Conservation (phyloP, 306 rosid genomes). For the Trichosanthes truncata region DNA sequence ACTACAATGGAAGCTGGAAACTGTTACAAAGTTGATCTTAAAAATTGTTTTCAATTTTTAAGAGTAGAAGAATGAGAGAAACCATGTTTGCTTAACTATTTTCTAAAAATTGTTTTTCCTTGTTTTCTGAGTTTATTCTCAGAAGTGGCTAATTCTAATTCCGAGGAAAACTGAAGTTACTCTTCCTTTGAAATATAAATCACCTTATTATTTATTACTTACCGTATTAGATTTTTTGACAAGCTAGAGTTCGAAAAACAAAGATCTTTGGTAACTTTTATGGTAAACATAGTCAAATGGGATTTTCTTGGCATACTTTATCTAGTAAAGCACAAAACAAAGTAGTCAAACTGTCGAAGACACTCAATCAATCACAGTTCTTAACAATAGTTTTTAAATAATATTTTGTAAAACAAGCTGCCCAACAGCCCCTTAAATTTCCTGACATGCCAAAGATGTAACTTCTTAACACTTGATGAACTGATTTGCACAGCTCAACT, state of each 20-base stretch:
- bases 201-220: neutral
- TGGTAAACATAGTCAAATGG: neutral
- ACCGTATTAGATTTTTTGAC: neutral
- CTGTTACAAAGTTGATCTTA: neutral
- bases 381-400: neutral
- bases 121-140: neutral
- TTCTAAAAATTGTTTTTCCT: neutral
- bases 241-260: neutral
- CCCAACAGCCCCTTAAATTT: neutral
- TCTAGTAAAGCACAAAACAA: neutral
- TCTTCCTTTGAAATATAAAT: neutral
- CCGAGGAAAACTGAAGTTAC: neutral
- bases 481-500: neutral
- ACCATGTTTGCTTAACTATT: neutral
- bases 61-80: neutral
- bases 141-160: neutral
- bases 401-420: neutral
- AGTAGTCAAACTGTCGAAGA: neutral
- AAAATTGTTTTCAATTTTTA: neutral
- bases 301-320: neutral
- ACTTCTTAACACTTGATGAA: neutral
- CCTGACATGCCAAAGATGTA: neutral
- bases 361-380: neutral
- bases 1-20: neutral
- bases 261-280: neutral